Conservation (phyloP, 257 asterid genomes). For the Cynanchum wilfordii region DNA sequence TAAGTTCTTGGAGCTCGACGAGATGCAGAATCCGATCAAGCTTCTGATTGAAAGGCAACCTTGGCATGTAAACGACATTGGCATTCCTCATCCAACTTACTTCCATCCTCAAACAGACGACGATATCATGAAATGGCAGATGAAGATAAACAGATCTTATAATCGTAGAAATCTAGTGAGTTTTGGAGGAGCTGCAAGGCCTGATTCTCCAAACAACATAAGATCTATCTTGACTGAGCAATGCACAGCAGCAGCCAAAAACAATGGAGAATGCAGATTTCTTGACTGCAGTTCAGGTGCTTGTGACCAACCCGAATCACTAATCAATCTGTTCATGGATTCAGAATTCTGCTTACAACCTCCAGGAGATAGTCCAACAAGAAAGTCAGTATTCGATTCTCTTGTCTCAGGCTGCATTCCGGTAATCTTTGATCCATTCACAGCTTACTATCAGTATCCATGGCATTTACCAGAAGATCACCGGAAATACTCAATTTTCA, state of each 20-base stretch:
- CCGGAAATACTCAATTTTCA: constrained; percentile 45
- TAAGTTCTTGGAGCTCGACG: constrained; percentile 50
- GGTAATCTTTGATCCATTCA: constrained; percentile 54
- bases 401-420: constrained; percentile 63
- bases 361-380: constrained; percentile 68
- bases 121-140: constrained; percentile 52
- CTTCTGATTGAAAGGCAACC: constrained; percentile 62
- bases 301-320: constrained; percentile 42
- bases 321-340: constrained; percentile 37
- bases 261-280: constrained; percentile 35
- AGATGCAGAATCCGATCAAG: constrained; percentile 72
- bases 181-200: constrained; percentile 69
- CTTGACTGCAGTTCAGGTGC: constrained; percentile 44
- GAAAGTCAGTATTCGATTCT: constrained; percentile 69
- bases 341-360: constrained; percentile 79
- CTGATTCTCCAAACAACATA: constrained; percentile 35
- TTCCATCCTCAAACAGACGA: constrained; percentile 66
- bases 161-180: constrained; percentile 31
- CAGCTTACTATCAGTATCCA: constrained; percentile 66
- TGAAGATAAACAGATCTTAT: constrained; percentile 24
- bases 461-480: constrained; percentile 67
- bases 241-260: constrained; percentile 27
- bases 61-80: constrained; percentile 55
- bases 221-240: constrained; percentile 48
- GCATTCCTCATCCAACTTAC: constrained; percentile 64